Evolutionary conservation across 768 basidiomycete genomes (phyloP).

Genomic region (Tulasnella sp.): DNA sequence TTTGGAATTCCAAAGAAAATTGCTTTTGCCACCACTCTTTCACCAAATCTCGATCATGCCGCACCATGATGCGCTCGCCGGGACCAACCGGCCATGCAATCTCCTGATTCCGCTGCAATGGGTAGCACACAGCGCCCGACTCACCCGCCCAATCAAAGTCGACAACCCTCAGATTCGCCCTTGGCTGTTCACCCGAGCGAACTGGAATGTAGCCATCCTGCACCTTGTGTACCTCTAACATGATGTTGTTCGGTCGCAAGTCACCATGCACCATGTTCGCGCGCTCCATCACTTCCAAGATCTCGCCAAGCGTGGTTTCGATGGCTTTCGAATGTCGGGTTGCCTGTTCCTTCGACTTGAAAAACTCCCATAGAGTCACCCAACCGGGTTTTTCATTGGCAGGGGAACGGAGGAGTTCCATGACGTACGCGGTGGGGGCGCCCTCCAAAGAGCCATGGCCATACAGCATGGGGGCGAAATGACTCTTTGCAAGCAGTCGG

Average conservation of each 20-base stretch:
- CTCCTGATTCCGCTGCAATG: no score
- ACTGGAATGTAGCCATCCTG: background rate
- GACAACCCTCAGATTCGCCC: no score
- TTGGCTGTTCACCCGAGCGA: background rate
- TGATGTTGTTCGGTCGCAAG: slow-evolving; percentile 15
- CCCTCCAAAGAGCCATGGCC: slow-evolving; percentile 4
- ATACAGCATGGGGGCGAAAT: slow-evolving; percentile 21
- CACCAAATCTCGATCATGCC: no score
- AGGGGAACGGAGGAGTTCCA: slow-evolving; percentile 20
- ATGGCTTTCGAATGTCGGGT: background rate
- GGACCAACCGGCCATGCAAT: no score
- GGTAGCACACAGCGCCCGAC: no score
- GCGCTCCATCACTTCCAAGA: background rate
- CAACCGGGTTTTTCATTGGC: background rate
- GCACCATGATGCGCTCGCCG: no score
- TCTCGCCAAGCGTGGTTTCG: background rate
- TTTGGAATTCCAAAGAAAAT: no score
- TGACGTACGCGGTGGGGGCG: slow-evolving; percentile 22
- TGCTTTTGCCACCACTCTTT: no score
- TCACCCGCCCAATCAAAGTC: no score
- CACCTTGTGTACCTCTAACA: slow-evolving; percentile 15
- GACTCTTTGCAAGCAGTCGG: slow-evolving; percentile 1
- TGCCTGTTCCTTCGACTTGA: background rate
- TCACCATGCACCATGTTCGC: slow-evolving; percentile 9
- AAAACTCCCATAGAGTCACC: slow-evolving; percentile 10